Percentiles rank a stretch among this genome's conserved stretches.
phyloP scores from a whole-genome alignment of 78 protist genomes.

The Dictyostelium capitatum region DNA sequence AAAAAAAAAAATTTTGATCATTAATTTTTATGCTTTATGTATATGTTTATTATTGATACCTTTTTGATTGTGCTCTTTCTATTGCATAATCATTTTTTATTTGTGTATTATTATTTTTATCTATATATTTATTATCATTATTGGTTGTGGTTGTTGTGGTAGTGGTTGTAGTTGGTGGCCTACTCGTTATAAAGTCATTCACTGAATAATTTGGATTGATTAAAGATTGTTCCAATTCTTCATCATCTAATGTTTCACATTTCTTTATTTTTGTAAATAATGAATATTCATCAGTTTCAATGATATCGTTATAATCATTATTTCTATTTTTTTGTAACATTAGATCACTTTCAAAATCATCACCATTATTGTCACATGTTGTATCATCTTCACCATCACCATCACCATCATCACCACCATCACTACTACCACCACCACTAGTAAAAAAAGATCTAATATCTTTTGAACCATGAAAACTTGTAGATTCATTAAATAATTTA shows the following conservation, averaged over 20 bases:
- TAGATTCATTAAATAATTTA: slow-evolving; percentile 23
- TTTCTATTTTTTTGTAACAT: background rate
- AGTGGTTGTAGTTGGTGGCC: too few relatives aligned
- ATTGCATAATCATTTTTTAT: background rate
- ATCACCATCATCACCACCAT: background rate
- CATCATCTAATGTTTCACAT: background rate
- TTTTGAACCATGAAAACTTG: slow-evolving; percentile 11
- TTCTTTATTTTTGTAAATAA: background rate
- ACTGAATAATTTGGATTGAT: background rate
- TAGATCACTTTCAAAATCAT: background rate
- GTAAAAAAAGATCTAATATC: slow-evolving; percentile 20
- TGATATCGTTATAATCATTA: background rate
- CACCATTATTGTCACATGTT: background rate
- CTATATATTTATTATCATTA: background rate
- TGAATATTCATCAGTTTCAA: slow-evolving; percentile 25
- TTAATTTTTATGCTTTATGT: too few relatives aligned
- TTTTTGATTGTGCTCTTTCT: slow-evolving; percentile 5
- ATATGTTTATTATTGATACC: background rate
- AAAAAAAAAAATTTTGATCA: background rate
- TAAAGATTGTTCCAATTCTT: background rate
- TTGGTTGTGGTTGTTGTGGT: too few relatives aligned
- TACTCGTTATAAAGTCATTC: too few relatives aligned
- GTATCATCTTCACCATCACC: background rate
- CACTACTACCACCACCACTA: background rate
- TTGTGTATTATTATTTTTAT: background rate